Evolutionary conservation across 2,329 filamentous ascomycete genomes (phyloP), one percentile per base, ranked within the genome.

Genomic region (Hypoxylon sp.): DNA sequence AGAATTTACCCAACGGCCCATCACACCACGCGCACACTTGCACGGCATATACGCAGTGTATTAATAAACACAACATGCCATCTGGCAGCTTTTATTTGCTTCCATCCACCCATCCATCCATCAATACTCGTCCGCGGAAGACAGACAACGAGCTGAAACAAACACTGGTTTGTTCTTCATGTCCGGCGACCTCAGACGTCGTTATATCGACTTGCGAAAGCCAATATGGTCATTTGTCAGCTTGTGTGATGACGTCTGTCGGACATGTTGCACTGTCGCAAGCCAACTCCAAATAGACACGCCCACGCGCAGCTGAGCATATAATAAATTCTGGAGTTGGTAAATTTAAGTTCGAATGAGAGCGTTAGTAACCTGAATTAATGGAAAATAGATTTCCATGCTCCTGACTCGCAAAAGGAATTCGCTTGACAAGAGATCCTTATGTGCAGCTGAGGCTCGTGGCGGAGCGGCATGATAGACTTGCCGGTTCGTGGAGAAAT

Each of bases 1-100:
- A 54, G 59, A 61, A 65, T 56, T 65, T 65, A 65, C 39, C 56
- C 51, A 64, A 59, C 45, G 43, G 16, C 23, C 25, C 23, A 56
- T 53, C 46, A 41, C 46, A 45, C 45, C 41, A 53, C 43, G 21
- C 25, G n/a, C 41, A 23, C 25, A 57, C 19, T 52, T 23, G 60
- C 30, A 47, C 41, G 30, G 52, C 47, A 53, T 27, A 29, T 54
- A 45, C 6, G 27, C 29, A 19, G 29, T 14, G 29, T 39, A 56
- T 56, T 56, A 47, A 47, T 47, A 47, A 47, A 47, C 29, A 30
- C 43, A 47, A 56, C 29, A 4, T 11, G 39, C 52, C 39, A 54
- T 11, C 52, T 54, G 27, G 23, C 34, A 14, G 30, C 47, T 45
- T 45, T 45, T 9, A 29, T n/a, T 34, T 32, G 7, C 34, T 43